Evolutionary conservation across 139 green algal species (phyloP).

Genomic region (Coelastrella sp.): DNA sequence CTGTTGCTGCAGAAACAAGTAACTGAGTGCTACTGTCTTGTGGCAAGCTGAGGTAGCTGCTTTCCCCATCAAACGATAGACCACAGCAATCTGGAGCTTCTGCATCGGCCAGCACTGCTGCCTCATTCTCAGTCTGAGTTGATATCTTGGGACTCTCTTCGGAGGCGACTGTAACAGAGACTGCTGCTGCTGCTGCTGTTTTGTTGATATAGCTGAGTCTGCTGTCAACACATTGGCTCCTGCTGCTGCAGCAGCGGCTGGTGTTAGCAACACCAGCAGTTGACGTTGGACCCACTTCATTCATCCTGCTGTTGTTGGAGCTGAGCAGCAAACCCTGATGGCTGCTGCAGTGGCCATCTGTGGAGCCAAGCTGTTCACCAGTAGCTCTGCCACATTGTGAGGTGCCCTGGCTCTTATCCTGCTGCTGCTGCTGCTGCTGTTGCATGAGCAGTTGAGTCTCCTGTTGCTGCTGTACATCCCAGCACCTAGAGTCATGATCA

Average conservation of each 20-base stretch:
- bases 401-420: background rate
- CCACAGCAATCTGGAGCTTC: too few relatives aligned
- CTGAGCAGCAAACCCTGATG: background rate
- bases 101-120: too few relatives aligned
- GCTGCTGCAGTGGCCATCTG: background rate
- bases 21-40: too few relatives aligned
- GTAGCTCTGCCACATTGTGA: background rate
- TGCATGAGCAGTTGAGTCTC: background rate
- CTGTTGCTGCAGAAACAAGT: too few relatives aligned
- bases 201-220: background rate
- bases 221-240: background rate
- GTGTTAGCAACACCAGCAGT: background rate
- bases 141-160: background rate
- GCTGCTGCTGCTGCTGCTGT: slow-evolving; percentile 1
- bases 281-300: background rate
- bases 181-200: too few relatives aligned
- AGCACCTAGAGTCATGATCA: background rate
- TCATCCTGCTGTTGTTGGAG: background rate
- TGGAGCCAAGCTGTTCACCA: background rate
- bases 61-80: too few relatives aligned
- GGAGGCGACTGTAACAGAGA: background rate
- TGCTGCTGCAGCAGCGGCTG: background rate
- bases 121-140: too few relatives aligned
- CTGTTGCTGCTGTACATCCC: background rate
- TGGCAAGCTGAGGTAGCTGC: too few relatives aligned